Percentiles rank a stretch among this genome's conserved stretches.
Evolutionary conservation across 805 yeast genomes (phyloP).

Genomic region (Teunomyces stri): DNA sequence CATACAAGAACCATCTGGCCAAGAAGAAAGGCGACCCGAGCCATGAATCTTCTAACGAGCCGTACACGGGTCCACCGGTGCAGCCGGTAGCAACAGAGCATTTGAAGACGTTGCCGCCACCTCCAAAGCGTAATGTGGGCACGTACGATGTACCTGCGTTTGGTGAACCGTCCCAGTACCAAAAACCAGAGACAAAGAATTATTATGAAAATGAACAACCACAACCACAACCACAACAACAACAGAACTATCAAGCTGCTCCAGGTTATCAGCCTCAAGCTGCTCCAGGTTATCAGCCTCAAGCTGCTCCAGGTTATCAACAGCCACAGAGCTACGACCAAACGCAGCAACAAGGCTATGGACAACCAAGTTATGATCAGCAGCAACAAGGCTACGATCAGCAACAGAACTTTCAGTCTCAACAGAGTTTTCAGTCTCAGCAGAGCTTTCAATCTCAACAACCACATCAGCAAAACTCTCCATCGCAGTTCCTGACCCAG

Average conservation of each 20-base stretch:
- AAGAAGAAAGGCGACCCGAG: conserved; percentile 18
- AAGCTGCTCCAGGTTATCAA: conserved; percentile 1
- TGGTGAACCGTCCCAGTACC: conserved; percentile 12
- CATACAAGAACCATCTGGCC: conserved; percentile 45
- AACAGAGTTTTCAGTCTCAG: neutral
- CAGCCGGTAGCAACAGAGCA: conserved; percentile 17
- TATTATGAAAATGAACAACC: neutral
- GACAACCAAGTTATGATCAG: neutral
- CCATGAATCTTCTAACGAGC: neutral
- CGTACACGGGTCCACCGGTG: conserved; percentile 11
- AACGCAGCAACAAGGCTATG: no score
- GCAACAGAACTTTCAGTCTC: neutral
- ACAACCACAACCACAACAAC: neutral
- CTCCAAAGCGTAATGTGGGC: conserved; percentile 43
- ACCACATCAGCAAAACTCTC: neutral
- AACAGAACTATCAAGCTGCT: conserved; percentile 1
- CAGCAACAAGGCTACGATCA: conserved; percentile 5
- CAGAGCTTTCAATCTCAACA: conserved; percentile 1
- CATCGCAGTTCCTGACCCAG: neutral
- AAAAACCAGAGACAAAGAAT: neutral
- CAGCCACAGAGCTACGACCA: neutral
- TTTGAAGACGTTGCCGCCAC: conserved; percentile 39
- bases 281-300: neutral
- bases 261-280: neutral
- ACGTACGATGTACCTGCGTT: conserved; percentile 21